These are phyloP conservation scores for Aspergillus fumigatus DNA, from an alignment of 2,329 filamentous ascomycete genomes.

Conservation along the genomic window DNA sequence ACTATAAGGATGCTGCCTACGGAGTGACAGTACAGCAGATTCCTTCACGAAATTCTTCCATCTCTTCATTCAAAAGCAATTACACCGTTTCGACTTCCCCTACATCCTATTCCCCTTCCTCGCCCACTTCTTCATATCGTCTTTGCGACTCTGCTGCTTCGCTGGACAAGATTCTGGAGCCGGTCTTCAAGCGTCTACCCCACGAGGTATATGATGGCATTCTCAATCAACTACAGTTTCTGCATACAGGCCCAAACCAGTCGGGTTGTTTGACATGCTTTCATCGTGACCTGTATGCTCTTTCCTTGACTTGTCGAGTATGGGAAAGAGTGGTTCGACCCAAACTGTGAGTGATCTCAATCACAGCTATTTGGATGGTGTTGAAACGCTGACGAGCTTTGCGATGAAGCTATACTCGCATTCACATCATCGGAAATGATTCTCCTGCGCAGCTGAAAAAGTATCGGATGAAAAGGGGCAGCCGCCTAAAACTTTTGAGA, in stretches of 20 bases:
- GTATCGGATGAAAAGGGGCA: conserved; percentile 46
- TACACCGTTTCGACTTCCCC: conserved; percentile 34
- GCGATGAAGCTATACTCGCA: conserved; percentile 43
- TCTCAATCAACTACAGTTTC: conserved; percentile 45
- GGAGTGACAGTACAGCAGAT: conserved; percentile 27
- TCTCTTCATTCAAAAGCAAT: conserved; percentile 37
- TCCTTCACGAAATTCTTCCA: conserved; percentile 29
- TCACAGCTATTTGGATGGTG: conserved; percentile 10
- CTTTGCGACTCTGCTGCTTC: conserved; percentile 37
- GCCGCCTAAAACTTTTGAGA: conserved; percentile 51
- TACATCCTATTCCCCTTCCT: conserved; percentile 36
- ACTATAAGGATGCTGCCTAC: conserved; percentile 27
- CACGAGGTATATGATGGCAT: conserved; percentile 54
- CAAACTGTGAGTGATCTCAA: conserved; percentile 45
- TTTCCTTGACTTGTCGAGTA: conserved; percentile 52
- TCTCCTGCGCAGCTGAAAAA: conserved; percentile 44
- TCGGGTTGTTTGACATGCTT: conserved; percentile 51
- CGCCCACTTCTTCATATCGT: conserved; percentile 31
- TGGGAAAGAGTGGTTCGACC: conserved; percentile 52
- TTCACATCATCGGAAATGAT: conserved; percentile 47
- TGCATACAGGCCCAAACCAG: conserved; percentile 40
- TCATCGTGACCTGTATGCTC: conserved; percentile 49
- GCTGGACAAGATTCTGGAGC: conserved; percentile 28
- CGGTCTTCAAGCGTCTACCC: conserved; percentile 45
- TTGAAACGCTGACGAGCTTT: conserved; percentile 10